phyloP scores from a whole-genome alignment of 148 eudicot species.

The Camellia granthamiana region DNA sequence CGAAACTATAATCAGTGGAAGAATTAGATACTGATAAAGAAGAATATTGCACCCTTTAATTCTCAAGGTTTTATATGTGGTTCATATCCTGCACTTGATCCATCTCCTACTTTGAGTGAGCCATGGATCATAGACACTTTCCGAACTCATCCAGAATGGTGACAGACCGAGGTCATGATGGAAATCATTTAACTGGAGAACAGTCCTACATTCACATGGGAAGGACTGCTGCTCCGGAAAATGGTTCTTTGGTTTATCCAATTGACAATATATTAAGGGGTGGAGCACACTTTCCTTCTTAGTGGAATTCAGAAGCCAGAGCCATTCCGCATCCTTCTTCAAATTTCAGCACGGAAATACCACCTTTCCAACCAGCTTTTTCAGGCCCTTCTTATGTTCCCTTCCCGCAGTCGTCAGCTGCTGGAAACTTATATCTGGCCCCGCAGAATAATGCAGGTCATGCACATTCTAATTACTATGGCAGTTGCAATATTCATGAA shows the following conservation, averaged over 20 bases:
- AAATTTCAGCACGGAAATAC: constrained; percentile 27
- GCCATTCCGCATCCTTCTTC: constrained; percentile 13
- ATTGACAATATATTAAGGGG: constrained; percentile 13
- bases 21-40: background rate
- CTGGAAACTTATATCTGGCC: constrained; percentile 17
- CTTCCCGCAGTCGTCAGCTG: constrained; percentile 11
- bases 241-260: constrained; percentile 21
- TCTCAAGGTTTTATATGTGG: background rate
- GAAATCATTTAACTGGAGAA: constrained; percentile 19
- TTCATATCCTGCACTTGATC: constrained; percentile 9
- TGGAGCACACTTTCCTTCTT: constrained; percentile 16
- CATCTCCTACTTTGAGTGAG: constrained; percentile 3
- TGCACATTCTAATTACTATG: constrained; percentile 13
- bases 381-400: constrained; percentile 21
- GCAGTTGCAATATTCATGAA: constrained; percentile 12
- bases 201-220: constrained; percentile 26
- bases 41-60: background rate
- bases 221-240: constrained; percentile 24
- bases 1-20: background rate
- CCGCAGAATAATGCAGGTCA: constrained; percentile 15
- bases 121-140: constrained; percentile 20
- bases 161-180: constrained; percentile 14
- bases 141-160: constrained; percentile 12
- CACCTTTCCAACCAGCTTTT: constrained; percentile 19
- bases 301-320: constrained; percentile 23